Percentiles rank a stretch among this genome's conserved stretches.
Evolutionary conservation across 2,329 filamentous ascomycete species (phyloP).

Genomic region (Aureobasidium pullulans): DNA sequence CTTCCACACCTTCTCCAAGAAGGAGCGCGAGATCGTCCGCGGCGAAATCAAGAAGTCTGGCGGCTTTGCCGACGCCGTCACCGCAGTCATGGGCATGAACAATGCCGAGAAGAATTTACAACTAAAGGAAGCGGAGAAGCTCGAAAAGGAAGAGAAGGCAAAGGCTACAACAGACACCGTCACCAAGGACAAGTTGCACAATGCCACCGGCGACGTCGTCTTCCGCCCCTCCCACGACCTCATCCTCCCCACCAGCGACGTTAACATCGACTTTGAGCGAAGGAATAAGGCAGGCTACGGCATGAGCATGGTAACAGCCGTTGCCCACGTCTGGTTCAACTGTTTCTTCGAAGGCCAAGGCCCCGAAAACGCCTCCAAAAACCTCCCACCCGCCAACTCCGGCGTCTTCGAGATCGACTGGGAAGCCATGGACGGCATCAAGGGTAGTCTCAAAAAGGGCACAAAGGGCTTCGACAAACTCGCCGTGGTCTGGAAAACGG

Average conservation of each 20-base stretch:
- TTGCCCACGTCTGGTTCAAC: slow-evolving; percentile 97
- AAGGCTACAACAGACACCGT: slow-evolving; percentile 12
- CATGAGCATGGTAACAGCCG: slow-evolving; percentile 81
- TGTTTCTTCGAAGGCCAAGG: slow-evolving; percentile 81
- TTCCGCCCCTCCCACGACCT: slow-evolving; percentile 65
- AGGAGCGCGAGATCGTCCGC: slow-evolving; percentile 62
- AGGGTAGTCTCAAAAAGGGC: slow-evolving; percentile 77
- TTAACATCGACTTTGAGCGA: slow-evolving; percentile 85
- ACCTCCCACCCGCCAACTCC: slow-evolving; percentile 53
- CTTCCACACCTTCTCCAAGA: slow-evolving; percentile 70
- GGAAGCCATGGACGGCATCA: slow-evolving; percentile 86
- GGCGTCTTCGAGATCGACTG: slow-evolving; percentile 67
- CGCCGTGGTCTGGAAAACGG: slow-evolving; percentile 71
- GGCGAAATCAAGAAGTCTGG: slow-evolving; percentile 40
- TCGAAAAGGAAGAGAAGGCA: slow-evolving; percentile 6
- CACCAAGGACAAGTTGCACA: slow-evolving; percentile 15
- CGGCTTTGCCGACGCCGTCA: slow-evolving; percentile 38
- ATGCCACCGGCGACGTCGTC: slow-evolving; percentile 61
- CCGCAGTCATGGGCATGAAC: slow-evolving; percentile 32
- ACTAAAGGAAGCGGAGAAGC: not conserved
- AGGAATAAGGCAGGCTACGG: slow-evolving; percentile 69
- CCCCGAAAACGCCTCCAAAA: slow-evolving; percentile 58
- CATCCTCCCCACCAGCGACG: slow-evolving; percentile 69
- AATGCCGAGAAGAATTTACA: slow-evolving; percentile 20
- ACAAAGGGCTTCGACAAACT: slow-evolving; percentile 73